Conservation (phyloP, 169 alveolate genomes). For the Cryptosporidium sp. region DNA sequence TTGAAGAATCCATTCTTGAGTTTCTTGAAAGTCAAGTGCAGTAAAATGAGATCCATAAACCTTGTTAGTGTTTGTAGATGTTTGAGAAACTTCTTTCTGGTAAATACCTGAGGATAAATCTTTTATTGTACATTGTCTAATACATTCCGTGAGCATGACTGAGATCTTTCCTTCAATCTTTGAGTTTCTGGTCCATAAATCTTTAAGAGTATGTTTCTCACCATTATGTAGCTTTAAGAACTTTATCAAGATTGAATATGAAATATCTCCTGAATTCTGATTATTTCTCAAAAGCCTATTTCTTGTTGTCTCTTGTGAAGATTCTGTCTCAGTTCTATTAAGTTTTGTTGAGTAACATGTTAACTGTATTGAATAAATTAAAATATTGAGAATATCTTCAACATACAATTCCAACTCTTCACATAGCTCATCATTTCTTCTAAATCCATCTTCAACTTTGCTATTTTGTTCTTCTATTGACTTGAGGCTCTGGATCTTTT, state of each 20-base stretch:
- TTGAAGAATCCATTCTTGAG: neutral
- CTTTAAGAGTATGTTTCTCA: conserved; percentile 35
- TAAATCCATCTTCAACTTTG: neutral
- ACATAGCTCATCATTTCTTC: neutral
- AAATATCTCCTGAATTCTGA: neutral
- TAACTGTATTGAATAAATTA: conserved; percentile 34
- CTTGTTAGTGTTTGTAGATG: neutral
- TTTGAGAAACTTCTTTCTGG: neutral
- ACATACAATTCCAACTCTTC: conserved; percentile 48
- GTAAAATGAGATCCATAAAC: neutral
- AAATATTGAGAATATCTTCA: conserved; percentile 46
- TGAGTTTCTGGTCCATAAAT: conserved; percentile 52
- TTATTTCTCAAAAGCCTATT: too few relatives aligned
- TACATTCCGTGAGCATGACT: conserved; percentile 43
- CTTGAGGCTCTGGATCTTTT: neutral
- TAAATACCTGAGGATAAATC: conserved; percentile 3
- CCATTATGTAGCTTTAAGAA: conserved; percentile 47
- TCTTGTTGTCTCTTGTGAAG: neutral
- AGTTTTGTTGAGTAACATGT: conserved; percentile 59
- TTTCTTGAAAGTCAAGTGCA: neutral
- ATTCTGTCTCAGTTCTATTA: neutral
- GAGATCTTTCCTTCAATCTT: conserved; percentile 41
- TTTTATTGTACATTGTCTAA: conserved; percentile 41
- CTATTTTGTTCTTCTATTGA: neutral
- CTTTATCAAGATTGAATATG: conserved; percentile 31